These are phyloP conservation scores for Asterella californica DNA, from an alignment of 225 moss, liverwort and hornwort genomes.

Conservation along the genomic window DNA sequence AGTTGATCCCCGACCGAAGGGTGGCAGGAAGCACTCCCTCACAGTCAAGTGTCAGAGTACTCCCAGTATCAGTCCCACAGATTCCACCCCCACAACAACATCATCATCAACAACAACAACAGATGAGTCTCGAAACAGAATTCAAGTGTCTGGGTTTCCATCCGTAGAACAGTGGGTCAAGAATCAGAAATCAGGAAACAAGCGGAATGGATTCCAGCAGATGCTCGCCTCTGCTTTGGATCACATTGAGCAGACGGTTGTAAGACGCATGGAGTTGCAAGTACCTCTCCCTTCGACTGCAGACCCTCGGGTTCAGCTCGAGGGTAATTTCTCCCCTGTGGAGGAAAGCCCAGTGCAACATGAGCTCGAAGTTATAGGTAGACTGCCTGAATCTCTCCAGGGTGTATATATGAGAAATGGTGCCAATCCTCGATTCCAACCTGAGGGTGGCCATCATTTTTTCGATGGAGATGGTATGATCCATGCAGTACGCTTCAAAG, in stretches of 20 bases:
- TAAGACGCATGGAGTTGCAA: slow-evolving; percentile 39
- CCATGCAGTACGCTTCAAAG: slow-evolving; percentile 69
- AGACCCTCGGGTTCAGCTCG: slow-evolving; percentile 72
- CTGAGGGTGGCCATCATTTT: slow-evolving; percentile 76
- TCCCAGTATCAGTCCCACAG: neutral
- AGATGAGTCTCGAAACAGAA: neutral
- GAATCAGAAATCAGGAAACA: neutral
- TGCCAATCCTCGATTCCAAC: slow-evolving; percentile 78
- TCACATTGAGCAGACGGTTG: slow-evolving; percentile 50
- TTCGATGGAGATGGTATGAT: slow-evolving; percentile 98
- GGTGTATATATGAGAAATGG: slow-evolving; percentile 89
- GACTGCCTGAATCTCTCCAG: slow-evolving; percentile 49
- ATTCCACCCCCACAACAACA: neutral
- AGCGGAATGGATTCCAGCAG: slow-evolving; percentile 51
- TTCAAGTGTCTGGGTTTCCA: neutral
- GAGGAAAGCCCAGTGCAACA: slow-evolving; percentile 54
- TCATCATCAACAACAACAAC: neutral
- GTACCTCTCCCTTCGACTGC: slow-evolving; percentile 60
- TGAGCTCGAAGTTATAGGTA: slow-evolving; percentile 54
- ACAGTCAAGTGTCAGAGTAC: neutral
- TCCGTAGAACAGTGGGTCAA: neutral
- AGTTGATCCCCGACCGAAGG: neutral
- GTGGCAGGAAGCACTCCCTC: neutral
- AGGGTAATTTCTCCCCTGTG: slow-evolving; percentile 78
- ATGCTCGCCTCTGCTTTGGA: slow-evolving; percentile 55